Base-by-base conservation (phyloP, 2,329 filamentous ascomycete genomes). In the Monilinia laxa region DNA sequence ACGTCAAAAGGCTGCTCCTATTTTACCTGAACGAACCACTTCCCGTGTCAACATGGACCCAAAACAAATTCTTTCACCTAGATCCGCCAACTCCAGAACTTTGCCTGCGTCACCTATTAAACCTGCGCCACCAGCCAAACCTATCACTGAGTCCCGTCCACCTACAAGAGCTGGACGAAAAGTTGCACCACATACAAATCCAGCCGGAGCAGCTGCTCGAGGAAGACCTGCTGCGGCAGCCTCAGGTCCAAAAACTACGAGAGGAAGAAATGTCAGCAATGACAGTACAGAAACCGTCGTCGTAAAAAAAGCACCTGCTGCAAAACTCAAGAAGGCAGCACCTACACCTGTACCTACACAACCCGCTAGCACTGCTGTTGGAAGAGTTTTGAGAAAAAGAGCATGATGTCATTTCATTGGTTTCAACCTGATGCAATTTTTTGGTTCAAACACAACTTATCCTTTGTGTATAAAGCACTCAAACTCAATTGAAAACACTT, bases 41-140 rank as follows among this genome's bases (percentile, higher is more conserved):
- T 25, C 80, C 79, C 67, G 81, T 69, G 73, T 79, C 71, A 75
- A 78, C 72, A 73, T 81, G 70, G 73, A 80, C 70, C 77, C 85
- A 69, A 79, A 83, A 60, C 83, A 90, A 76, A 84, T 96, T 49
- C 82, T 96, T 3, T 96, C 93, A 1, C 92, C 92, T 35, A 90
- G 91, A 63, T 93, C 91, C 0, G 89, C 90, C 67, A 96, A 96
- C 75, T 90, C 90, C 7, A 87, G 91, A 62, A 74, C 74, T 2
- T 62, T 73, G 38, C 72, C 70, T 57, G 67, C 69, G 18, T 74
- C 73, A 35, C 73, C 72, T 45, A 68, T 73, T 31, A 73, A 73
- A 16, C 40, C 67, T 11, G 75, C 76, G 6, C 85, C 86, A n/a
- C 83, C 85, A 18, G 77, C 79, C 31, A 88, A 89, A 74, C 81